Conservation (phyloP, 75 land plant species). For the Selaginella moellendorffii region DNA sequence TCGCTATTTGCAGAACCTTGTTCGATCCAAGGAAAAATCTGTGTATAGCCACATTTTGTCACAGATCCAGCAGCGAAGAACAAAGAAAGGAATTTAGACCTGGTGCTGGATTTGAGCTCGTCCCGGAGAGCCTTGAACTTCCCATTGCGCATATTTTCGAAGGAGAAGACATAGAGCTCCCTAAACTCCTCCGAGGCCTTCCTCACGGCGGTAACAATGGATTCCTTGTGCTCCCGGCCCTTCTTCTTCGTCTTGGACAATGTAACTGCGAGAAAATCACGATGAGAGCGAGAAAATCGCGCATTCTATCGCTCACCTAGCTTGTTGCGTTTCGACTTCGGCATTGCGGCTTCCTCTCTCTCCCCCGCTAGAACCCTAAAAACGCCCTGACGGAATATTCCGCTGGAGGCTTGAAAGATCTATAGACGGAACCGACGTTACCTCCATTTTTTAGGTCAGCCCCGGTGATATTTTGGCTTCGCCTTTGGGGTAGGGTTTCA, state of each 20-base stretch:
- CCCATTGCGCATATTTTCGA: conserved; percentile 86
- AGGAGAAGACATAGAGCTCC: conserved; percentile 57
- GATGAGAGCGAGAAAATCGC: not conserved
- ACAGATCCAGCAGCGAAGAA: not conserved
- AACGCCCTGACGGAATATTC: no score
- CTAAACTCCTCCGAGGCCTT: conserved; percentile 43
- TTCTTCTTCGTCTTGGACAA: conserved; percentile 87
- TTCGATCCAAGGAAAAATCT: conserved; percentile 95
- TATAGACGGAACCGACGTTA: no score
- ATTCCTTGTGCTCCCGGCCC: conserved; percentile 69
- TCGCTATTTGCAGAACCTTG: conserved; percentile 82
- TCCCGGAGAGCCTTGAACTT: conserved; percentile 83
- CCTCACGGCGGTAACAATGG: conserved; percentile 46
- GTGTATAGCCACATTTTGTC: conserved; percentile 6
- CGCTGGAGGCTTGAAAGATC: no score
- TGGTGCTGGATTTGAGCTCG: conserved; percentile 53
- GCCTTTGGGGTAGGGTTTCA: no score
- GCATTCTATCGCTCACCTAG: conserved; percentile 21
- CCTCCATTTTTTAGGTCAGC: no score
- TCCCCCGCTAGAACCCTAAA: no score
- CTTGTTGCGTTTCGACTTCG: conserved; percentile 50
- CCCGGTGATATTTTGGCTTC: no score
- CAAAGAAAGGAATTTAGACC: conserved; percentile 22
- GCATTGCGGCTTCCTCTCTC: conserved; percentile 21
- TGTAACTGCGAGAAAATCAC: conserved; percentile 42